These are phyloP conservation scores for Candida gigantensis DNA, from an alignment of 1,139 yeast species.

Conservation along the genomic window DNA sequence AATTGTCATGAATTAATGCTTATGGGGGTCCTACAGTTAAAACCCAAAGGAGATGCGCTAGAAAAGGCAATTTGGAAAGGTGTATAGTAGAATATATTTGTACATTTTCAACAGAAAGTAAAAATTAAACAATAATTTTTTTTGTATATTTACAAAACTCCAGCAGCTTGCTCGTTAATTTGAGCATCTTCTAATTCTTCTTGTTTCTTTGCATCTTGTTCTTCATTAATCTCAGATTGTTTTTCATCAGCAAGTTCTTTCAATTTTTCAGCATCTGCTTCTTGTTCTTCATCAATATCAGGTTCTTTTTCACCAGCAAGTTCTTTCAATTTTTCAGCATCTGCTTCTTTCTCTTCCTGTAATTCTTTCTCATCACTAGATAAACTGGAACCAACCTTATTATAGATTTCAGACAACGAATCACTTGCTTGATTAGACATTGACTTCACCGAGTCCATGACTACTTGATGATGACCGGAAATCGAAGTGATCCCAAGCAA, in stretches of 20 bases:
- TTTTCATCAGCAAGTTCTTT: constrained; percentile 12
- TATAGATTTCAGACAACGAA: constrained; percentile 15
- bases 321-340: constrained; percentile 12
- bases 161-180: background rate
- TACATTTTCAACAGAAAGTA: background rate
- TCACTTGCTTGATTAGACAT: constrained; percentile 19
- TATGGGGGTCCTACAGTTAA: constrained; percentile 44
- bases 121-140: background rate
- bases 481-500: constrained; percentile 25
- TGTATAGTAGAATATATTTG: constrained; percentile 20
- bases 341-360: constrained; percentile 15
- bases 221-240: constrained; percentile 5
- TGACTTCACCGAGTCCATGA: constrained; percentile 16
- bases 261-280: too few species aligned
- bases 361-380: constrained; percentile 13
- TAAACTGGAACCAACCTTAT: constrained; percentile 5
- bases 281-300: constrained; percentile 8
- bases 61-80: constrained; percentile 50
- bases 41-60: constrained; percentile 46
- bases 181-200: constrained; percentile 5
- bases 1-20: constrained; percentile 41
- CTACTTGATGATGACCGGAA: constrained; percentile 23
- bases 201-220: background rate
- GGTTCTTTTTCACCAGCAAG: constrained; percentile 6
- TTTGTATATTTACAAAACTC: background rate